Evolutionary conservation across 2,329 filamentous ascomycete species (phyloP).

Genomic region (Metarhizium brunneum): DNA sequence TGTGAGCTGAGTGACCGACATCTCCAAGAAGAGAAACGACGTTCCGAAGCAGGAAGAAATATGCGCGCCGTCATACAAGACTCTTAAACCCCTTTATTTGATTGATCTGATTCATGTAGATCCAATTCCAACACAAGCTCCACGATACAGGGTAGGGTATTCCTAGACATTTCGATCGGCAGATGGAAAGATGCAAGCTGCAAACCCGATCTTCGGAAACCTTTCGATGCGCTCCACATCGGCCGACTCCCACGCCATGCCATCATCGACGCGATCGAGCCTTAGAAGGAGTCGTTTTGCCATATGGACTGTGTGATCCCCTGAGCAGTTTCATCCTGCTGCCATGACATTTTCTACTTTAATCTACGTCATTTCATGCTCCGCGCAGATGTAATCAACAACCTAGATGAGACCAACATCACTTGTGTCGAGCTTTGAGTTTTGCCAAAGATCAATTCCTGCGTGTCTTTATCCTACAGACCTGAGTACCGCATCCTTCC

Average conservation of each 20-base stretch:
- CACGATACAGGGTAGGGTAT: background rate
- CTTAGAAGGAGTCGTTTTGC: background rate
- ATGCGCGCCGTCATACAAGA: too few species aligned
- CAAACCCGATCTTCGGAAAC: conserved; percentile 19
- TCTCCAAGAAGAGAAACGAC: too few species aligned
- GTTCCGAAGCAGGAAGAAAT: too few species aligned
- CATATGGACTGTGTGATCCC: background rate
- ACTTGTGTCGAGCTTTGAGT: background rate
- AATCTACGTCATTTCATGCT: background rate
- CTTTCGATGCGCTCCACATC: conserved; percentile 23
- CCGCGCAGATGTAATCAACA: background rate
- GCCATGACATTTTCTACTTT: background rate
- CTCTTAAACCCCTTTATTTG: too few species aligned
- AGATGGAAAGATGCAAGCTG: background rate
- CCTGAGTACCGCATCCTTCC: background rate
- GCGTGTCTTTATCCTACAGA: background rate
- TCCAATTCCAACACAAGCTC: background rate
- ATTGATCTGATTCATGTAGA: too few species aligned
- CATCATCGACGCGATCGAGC: conserved; percentile 11
- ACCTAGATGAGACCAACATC: background rate
- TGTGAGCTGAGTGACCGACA: too few species aligned
- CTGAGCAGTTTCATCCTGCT: background rate
- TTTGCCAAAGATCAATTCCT: background rate
- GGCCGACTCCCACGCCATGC: conserved; percentile 14
- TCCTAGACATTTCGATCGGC: background rate